Percentiles rank a stretch among this genome's conserved stretches.
Evolutionary conservation across 495 filamentous ascomycete genomes (phyloP).

Genomic region (Talaromyces wortmannii): DNA sequence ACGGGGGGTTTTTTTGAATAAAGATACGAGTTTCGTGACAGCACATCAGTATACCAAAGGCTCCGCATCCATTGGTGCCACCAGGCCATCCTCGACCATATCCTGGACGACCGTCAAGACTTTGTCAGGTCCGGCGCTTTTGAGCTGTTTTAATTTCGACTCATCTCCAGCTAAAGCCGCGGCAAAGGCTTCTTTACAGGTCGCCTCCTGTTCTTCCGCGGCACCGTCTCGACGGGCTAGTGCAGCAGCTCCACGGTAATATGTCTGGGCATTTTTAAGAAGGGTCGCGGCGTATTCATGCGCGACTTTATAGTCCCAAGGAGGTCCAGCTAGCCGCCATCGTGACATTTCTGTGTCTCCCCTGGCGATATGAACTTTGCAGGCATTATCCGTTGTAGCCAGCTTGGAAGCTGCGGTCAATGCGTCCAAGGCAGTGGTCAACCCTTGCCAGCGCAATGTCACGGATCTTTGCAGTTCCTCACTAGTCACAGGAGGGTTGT

Average conservation of each 20-base stretch:
- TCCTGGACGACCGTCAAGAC: constrained; percentile 33
- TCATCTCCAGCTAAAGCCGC: constrained; percentile 35
- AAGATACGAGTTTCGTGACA: constrained; percentile 2
- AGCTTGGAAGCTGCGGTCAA: constrained; percentile 49
- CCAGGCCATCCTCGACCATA: constrained; percentile 43
- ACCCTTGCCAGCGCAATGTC: constrained; percentile 39
- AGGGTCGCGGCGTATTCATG: constrained; percentile 41
- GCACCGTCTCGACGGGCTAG: constrained; percentile 34
- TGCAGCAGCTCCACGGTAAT: constrained; percentile 53
- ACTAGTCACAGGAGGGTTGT: constrained; percentile 22
- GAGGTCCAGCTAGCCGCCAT: constrained; percentile 43
- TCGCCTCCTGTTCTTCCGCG: constrained; percentile 40
- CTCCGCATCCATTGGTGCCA: constrained; percentile 28
- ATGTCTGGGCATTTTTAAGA: constrained; percentile 56
- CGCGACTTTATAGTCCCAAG: constrained; percentile 37
- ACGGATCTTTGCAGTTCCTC: constrained; percentile 17
- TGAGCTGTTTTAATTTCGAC: constrained; percentile 31
- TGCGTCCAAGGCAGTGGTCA: constrained; percentile 37
- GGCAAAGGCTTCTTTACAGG: constrained; percentile 37
- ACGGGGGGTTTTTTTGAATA: constrained; percentile 1
- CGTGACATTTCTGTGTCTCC: constrained; percentile 58
- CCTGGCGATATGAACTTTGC: constrained; percentile 52
- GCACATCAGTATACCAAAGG: constrained; percentile 25
- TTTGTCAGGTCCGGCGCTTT: constrained; percentile 18
- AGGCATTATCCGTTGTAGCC: constrained; percentile 42